Evolutionary conservation across 257 asterid species (phyloP), one percentile per base, ranked within the genome.

Genomic region (Solanum chiquidenum): DNA sequence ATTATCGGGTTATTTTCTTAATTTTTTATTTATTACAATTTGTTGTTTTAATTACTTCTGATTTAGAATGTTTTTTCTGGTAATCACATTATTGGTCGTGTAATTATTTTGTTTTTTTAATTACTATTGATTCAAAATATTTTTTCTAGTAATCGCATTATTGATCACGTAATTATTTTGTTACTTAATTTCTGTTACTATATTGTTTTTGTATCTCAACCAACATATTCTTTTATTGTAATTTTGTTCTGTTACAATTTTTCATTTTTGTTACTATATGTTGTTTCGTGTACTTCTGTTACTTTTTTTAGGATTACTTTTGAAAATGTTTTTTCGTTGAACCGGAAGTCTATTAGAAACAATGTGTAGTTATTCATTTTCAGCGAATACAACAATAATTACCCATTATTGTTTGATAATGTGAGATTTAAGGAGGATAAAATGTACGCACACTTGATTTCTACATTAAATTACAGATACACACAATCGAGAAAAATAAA

Each of bases 331-430:
- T 55, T 46, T 55, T 20, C 9, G 0, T 55, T 55, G 5, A 55
- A 18, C 0, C 2, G n/a, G 0, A 55, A 2, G 2, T 55, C n/a
- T 58, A 58, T 20, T 0, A 58, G 0, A 58, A 58, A 58, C 12
- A 20, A 0, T 0, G 0, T 3, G 12, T 55, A 2, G 11, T 55
- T 20, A 55, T 20, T 55, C 18, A 6, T 55, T 18, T 7, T 3
- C 0, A 55, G 11, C 5, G 0, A 55, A 55, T 55, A 55, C 64
- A 7, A 55, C 5, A 20, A 20, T 58, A 20, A 20, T 3, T 20
- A 20, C 25, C 3, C 0, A 6, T 52, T 16, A 55, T 2, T 55
- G 1, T 18, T 6, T 0, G 10, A 18, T 55, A 55, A 18, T 55
- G 10, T 55, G n/a, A 55, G 64, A 55, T 55, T 55, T 55, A 55